Conservation (phyloP, 169 alveolate species). For the Plasmodium inui region DNA sequence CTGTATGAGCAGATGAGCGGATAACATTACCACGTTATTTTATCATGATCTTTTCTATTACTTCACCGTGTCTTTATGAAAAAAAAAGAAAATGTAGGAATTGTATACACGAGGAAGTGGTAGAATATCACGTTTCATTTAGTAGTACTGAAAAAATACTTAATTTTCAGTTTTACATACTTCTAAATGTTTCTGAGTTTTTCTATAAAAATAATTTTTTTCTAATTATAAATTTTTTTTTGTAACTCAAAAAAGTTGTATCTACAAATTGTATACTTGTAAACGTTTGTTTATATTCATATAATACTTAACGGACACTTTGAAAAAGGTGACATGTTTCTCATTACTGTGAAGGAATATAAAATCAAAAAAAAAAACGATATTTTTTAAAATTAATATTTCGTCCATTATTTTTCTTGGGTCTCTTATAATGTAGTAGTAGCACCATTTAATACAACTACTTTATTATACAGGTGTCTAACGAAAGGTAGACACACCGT, state of each 20-base stretch:
- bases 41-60: neutral
- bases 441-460: neutral
- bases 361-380: neutral
- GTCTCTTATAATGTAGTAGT: neutral
- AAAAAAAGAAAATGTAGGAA: neutral
- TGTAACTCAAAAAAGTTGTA: neutral
- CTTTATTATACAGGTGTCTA: neutral
- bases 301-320: neutral
- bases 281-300: neutral
- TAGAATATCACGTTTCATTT: neutral
- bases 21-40: neutral
- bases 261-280: neutral
- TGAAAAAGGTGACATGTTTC: neutral
- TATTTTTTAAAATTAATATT: neutral
- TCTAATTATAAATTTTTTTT: neutral
- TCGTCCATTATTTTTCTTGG: neutral
- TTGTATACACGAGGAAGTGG: neutral
- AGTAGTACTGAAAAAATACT: neutral
- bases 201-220: neutral
- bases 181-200: neutral
- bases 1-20: neutral
- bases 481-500: neutral
- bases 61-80: neutral
- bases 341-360: neutral
- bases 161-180: neutral